Evolutionary conservation across 352 stramenopile species (phyloP).

Genomic region (Globisporangium apiculatum): DNA sequence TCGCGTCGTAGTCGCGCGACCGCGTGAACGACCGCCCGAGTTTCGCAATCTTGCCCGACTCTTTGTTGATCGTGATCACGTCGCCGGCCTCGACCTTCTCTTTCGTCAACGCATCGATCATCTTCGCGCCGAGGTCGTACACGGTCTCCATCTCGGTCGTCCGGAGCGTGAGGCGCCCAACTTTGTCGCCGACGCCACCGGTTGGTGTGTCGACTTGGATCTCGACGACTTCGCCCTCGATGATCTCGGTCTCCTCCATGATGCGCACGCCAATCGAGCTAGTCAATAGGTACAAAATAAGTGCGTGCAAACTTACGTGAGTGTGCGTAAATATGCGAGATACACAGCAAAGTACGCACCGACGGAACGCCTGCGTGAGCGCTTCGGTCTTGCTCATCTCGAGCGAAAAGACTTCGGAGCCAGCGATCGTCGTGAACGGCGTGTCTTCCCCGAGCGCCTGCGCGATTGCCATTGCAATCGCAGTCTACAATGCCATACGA

Average conservation of each 20-base stretch:
- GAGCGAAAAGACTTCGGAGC: constrained; percentile 98
- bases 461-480: constrained; percentile 97
- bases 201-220: constrained; percentile 95
- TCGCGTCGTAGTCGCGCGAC: constrained; percentile 98
- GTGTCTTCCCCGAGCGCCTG: constrained; percentile 97
- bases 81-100: constrained; percentile 98
- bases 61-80: constrained; percentile 99
- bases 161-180: constrained; percentile 94
- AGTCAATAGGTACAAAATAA: neutral
- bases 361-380: constrained; percentile 96
- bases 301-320: too few species aligned
- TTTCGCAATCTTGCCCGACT: constrained; percentile 97
- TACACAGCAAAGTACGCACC: constrained; percentile 20
- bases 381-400: constrained; percentile 99
- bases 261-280: constrained; percentile 96
- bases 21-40: constrained; percentile 96
- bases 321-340: neutral
- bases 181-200: constrained; percentile 64
- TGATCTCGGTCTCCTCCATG: constrained; percentile 99
- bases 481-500: constrained; percentile 57
- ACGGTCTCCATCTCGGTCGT: constrained; percentile 99
- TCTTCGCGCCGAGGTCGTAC: constrained; percentile 99
- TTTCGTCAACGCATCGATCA: constrained; percentile 99
- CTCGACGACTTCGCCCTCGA: constrained; percentile 99
- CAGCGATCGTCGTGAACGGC: constrained; percentile 98